phyloP scores from a whole-genome alignment of 2,329 filamentous ascomycete genomes.

The Leptographium wingfieldii region DNA sequence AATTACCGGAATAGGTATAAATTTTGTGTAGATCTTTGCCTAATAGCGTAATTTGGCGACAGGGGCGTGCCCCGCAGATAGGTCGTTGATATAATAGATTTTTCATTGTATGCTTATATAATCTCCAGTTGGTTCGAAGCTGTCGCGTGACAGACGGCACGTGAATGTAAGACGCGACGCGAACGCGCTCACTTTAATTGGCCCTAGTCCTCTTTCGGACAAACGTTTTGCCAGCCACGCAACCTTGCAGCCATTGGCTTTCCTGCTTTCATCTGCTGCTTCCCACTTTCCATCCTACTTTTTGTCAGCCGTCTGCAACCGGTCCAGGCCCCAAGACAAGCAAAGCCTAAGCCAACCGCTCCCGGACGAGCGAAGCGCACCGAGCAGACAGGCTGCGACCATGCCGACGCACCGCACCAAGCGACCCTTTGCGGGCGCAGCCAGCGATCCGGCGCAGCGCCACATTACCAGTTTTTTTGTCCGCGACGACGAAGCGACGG shows the following conservation, averaged over 20 bases:
- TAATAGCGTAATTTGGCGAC: too few relatives aligned
- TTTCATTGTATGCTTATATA: neutral
- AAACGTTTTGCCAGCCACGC: neutral
- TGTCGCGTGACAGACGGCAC: neutral
- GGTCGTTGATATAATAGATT: conserved; percentile 20
- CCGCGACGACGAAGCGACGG: conserved; percentile 11
- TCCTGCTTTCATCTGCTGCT: neutral
- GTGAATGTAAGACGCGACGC: neutral
- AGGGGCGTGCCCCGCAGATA: too few relatives aligned
- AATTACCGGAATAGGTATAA: too few relatives aligned
- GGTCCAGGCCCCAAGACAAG: neutral
- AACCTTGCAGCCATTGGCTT: neutral
- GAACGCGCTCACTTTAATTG: conserved; percentile 1
- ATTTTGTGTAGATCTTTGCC: too few relatives aligned
- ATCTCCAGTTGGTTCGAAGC: neutral
- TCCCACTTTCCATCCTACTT: neutral
- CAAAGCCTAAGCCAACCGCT: too few relatives aligned
- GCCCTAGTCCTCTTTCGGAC: neutral
- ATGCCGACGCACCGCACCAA: conserved; percentile 39
- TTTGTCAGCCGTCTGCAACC: neutral
- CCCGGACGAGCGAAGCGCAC: neutral
- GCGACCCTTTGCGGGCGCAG: conserved; percentile 47
- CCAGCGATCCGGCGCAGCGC: conserved; percentile 44
- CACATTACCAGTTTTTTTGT: conserved; percentile 54
- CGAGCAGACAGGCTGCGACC: too few relatives aligned